These are phyloP conservation scores for Fusarium nematophilum DNA, from an alignment of 2,329 filamentous ascomycete genomes.

Conservation along the genomic window DNA sequence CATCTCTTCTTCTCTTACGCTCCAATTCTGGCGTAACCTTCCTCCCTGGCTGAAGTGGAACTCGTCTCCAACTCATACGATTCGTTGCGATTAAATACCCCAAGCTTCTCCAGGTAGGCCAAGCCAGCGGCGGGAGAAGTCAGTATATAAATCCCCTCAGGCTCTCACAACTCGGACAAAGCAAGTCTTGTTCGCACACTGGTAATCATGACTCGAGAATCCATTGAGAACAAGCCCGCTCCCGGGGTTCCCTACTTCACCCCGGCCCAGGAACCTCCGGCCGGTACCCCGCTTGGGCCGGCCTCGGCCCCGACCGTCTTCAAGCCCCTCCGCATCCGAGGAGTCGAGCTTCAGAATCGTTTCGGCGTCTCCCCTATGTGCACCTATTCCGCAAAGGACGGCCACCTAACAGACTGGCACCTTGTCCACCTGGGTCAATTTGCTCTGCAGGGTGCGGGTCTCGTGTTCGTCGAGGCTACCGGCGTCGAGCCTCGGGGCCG, in stretches of 20 bases:
- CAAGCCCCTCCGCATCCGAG: constrained; percentile 66
- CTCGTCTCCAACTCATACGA: constrained; percentile 9
- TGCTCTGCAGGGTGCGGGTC: constrained; percentile 77
- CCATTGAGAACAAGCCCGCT: constrained; percentile 53
- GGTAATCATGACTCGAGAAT: constrained; percentile 30
- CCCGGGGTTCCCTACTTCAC: constrained; percentile 64
- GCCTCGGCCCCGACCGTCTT: constrained; percentile 64
- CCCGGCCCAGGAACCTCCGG: constrained; percentile 62
- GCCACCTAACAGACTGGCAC: constrained; percentile 85
- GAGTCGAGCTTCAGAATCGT: constrained; percentile 65
- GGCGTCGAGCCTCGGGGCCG: constrained; percentile 80
- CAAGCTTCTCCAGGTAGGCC: neutral
- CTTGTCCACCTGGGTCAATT: constrained; percentile 85
- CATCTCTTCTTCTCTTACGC: neutral
- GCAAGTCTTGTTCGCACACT: neutral
- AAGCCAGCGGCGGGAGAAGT: neutral
- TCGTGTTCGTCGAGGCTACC: constrained; percentile 83
- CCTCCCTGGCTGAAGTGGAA: neutral
- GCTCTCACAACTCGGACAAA: neutral
- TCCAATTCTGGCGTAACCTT: neutral
- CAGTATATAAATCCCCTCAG: constrained; percentile 18
- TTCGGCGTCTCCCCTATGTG: constrained; percentile 72
- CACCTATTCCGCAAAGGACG: constrained; percentile 66
- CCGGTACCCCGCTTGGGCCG: constrained; percentile 58
- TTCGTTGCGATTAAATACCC: neutral